Evolutionary conservation across 208 protist genomes (phyloP).

Genomic region (Leishmania braziliensis): DNA sequence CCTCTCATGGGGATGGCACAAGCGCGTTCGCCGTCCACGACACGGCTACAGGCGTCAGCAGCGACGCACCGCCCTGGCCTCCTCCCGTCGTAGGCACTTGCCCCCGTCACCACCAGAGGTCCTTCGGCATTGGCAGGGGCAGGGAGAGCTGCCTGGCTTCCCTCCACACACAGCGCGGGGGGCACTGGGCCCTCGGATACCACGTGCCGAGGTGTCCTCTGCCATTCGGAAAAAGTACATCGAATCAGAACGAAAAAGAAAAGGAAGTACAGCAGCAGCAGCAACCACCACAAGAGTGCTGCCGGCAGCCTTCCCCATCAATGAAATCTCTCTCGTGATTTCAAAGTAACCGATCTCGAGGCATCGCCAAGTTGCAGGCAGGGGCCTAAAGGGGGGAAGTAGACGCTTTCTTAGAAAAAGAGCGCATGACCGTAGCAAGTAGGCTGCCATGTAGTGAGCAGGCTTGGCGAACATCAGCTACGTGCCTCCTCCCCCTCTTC

Average conservation of each 20-base stretch:
- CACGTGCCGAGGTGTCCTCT: background rate
- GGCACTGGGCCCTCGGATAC: background rate
- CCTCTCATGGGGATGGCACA: background rate
- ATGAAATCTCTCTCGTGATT: background rate
- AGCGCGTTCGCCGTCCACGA: background rate
- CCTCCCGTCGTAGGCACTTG: background rate
- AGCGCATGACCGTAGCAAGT: background rate
- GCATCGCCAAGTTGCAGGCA: too few species aligned
- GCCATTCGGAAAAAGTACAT: background rate
- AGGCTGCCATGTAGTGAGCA: background rate
- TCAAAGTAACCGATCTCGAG: background rate
- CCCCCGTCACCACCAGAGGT: background rate
- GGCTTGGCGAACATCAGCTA: background rate
- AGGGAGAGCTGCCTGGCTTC: background rate
- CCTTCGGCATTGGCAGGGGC: background rate
- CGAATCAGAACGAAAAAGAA: background rate
- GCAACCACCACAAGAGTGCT: background rate
- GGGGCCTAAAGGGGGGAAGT: background rate
- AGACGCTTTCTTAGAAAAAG: background rate
- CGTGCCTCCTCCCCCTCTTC: background rate
- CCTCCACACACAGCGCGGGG: background rate
- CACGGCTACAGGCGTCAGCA: background rate
- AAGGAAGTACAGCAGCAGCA: background rate
- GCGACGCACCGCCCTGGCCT: background rate
- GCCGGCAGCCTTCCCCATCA: background rate